Percentiles rank a stretch among this genome's conserved stretches.
phyloP scores from a whole-genome alignment of 495 filamentous ascomycete species.

The Talaromyces proteolyticus region DNA sequence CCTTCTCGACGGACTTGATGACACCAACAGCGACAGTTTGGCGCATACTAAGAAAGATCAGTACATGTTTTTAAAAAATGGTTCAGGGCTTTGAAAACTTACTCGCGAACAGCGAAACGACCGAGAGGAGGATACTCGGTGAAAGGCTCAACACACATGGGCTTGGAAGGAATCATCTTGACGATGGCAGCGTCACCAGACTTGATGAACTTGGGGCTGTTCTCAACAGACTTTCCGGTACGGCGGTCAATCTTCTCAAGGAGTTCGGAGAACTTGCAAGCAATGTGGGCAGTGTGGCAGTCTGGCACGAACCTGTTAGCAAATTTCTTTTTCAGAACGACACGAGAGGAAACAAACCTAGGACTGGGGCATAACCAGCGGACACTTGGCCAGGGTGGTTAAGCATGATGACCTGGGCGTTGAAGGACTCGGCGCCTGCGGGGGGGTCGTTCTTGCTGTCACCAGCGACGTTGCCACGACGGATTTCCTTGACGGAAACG shows the following conservation, averaged over 20 bases:
- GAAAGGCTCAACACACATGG: slow-evolving; percentile 99
- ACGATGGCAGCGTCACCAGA: slow-evolving; percentile 99
- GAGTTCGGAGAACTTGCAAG: slow-evolving; percentile 99
- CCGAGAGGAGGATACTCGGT: slow-evolving; percentile 98
- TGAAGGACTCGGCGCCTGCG: slow-evolving; percentile 83
- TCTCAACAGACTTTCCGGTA: slow-evolving; percentile 96
- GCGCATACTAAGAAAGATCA: not conserved
- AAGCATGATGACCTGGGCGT: slow-evolving; percentile 98
- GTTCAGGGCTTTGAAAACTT: slow-evolving; percentile 25
- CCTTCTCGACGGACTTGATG: slow-evolving; percentile 83
- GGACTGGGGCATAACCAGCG: slow-evolving; percentile 96
- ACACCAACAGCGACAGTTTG: slow-evolving; percentile 98
- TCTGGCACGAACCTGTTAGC: too few species aligned
- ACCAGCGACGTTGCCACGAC: slow-evolving; percentile 98
- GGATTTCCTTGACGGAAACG: slow-evolving; percentile 99
- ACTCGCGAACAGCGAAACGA: slow-evolving; percentile 91
- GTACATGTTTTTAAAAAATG: slow-evolving; percentile 4
- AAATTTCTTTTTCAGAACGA: too few species aligned
- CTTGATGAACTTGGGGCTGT: slow-evolving; percentile 97
- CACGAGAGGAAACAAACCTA: too few species aligned
- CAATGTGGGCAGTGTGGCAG: slow-evolving; percentile 99
- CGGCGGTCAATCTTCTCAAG: slow-evolving; percentile 99
- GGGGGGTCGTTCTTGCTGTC: slow-evolving; percentile 99
- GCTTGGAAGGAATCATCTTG: slow-evolving; percentile 99
- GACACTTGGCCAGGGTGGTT: slow-evolving; percentile 99